Percentiles rank a stretch among this genome's conserved stretches.
Conservation (phyloP, 129 eudicot genomes). For the Lactuca saligna region DNA sequence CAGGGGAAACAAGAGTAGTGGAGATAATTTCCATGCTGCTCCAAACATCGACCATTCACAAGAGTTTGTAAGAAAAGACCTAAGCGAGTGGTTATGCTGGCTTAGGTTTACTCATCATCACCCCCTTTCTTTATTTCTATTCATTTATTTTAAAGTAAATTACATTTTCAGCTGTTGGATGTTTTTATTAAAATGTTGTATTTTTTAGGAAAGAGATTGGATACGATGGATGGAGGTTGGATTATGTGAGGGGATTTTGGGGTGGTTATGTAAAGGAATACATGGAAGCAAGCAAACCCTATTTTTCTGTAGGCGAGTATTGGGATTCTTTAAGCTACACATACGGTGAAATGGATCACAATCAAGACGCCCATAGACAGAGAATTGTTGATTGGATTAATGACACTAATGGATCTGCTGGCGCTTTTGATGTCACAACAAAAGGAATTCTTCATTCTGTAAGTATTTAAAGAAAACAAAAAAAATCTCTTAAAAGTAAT, state of each 20-base stretch:
- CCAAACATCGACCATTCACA: constrained; percentile 99
- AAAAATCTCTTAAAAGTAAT: no score
- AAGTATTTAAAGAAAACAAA: constrained; percentile 28
- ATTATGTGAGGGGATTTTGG: constrained; percentile 95
- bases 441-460: constrained; percentile 97
- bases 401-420: constrained; percentile 75
- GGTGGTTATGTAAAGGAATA: constrained; percentile 99
- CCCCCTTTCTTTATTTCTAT: neutral
- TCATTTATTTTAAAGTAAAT: neutral
- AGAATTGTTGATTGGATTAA: constrained; percentile 94
- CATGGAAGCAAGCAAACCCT: constrained; percentile 76
- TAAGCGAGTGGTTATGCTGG: constrained; percentile 90
- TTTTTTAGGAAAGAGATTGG: constrained; percentile 72
- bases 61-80: constrained; percentile 90
- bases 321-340: constrained; percentile 97
- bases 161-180: neutral
- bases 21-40: constrained; percentile 97
- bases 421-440: constrained; percentile 99
- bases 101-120: constrained; percentile 55
- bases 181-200: neutral
- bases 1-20: constrained; percentile 93
- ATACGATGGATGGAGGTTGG: constrained; percentile 98
- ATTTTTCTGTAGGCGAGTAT: constrained; percentile 91
- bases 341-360: constrained; percentile 90
- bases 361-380: constrained; percentile 95